Conservation (phyloP, 495 filamentous ascomycete genomes). For the Aspergillus cavernicola region DNA sequence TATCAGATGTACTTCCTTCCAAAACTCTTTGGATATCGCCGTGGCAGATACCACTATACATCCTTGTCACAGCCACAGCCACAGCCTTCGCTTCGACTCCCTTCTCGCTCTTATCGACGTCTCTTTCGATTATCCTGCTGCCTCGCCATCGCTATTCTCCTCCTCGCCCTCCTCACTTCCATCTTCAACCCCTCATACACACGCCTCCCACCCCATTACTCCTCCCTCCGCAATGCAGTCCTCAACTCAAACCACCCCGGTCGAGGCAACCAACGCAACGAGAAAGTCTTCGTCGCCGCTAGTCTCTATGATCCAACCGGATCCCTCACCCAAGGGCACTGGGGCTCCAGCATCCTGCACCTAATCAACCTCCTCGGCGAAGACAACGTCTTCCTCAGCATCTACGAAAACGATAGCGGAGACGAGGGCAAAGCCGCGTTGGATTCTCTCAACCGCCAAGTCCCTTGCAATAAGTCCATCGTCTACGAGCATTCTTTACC, state of each 20-base stretch:
- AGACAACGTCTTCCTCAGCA: conserved; percentile 46
- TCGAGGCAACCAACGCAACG: conserved; percentile 4
- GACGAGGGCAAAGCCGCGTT: conserved; percentile 31
- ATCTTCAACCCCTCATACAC: conserved; percentile 7
- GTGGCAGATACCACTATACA: no score
- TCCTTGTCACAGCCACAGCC: no score
- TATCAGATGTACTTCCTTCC: no score
- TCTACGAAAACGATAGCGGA: conserved; percentile 68
- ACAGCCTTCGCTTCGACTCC: background rate
- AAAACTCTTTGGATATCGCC: no score
- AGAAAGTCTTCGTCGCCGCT: conserved; percentile 8
- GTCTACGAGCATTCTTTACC: conserved; percentile 47
- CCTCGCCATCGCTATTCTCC: no score
- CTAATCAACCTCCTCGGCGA: conserved; percentile 57
- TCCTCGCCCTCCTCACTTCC: background rate
- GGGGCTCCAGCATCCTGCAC: conserved; percentile 38
- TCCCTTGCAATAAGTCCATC: conserved; percentile 48
- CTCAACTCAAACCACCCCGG: background rate
- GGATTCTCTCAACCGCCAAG: conserved; percentile 33
- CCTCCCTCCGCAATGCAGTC: background rate
- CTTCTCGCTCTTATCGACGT: no score
- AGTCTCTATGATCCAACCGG: conserved; percentile 4
- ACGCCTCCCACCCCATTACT: conserved; percentile 1
- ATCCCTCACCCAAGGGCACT: background rate
- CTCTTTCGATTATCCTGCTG: no score